Evolutionary conservation across 2,329 filamentous ascomycete genomes (phyloP), one percentile per base, ranked within the genome.

Genomic region (Microsporum audouinii): DNA sequence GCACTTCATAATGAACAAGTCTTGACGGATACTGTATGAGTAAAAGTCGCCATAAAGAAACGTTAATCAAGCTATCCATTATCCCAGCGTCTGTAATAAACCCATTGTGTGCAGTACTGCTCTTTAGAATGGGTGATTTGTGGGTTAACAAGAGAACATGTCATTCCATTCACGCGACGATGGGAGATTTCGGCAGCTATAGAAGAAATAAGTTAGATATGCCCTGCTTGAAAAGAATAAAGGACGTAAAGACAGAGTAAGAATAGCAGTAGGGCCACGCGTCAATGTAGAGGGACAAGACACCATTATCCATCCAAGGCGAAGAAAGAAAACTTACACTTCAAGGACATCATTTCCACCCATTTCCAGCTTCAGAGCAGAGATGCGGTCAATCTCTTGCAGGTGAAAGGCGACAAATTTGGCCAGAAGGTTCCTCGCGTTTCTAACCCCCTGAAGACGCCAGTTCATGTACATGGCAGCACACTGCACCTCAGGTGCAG

Each of bases 321-420:
- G 5, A 57, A 38, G 57, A n/a, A 43, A 27, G 14, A 5, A 60
- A 55, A 62, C 61, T 57, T 63, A 65, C 53, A 59, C 39, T 10
- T 61, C 34, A 41, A 57, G 59, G 38, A 61, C 29, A 33, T 23
- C 47, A 31, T 31, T 38, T 27, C 27, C 47, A 31, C 27, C 29
- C 34, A 64, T 27, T 36, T 39, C 3, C 14, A 41, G 41, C 51
- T 60, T 64, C 23, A 60, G 17, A 29, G 58, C 39, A n/a, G 64
- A 65, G 60, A 70, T 68, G 23, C 68, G 60, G 14, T 65, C 64
- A 51, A 71, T 61, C 59, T 70, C 65, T 6, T 63, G 53, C 14
- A 66, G 63, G 49, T 69, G 68, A 58, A 65, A 68, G 17, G 62
- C 59, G 34, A 68, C 65, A 53, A 66, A 67, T 7, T 58, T 57